Evolutionary conservation across 2,329 filamentous ascomycete genomes (phyloP).

Genomic region (Clonostachys sp.): DNA sequence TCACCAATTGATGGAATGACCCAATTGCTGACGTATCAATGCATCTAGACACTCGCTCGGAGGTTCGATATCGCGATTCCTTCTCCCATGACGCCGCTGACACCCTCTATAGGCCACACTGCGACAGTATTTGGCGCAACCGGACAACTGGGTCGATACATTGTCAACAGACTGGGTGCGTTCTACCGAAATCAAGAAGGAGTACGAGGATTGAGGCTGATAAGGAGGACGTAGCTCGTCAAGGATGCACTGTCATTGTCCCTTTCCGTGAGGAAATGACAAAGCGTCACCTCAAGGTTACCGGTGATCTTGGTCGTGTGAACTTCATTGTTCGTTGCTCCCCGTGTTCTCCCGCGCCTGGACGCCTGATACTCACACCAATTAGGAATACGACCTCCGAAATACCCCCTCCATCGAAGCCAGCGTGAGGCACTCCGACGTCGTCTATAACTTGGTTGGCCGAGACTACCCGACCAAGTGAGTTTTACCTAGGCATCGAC

Average conservation of each 20-base stretch:
- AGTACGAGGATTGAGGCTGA: slow-evolving; percentile 8
- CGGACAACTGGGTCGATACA: slow-evolving; percentile 92
- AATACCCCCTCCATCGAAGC: slow-evolving; percentile 96
- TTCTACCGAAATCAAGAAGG: neutral
- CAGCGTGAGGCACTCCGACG: slow-evolving; percentile 92
- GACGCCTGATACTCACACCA: slow-evolving; percentile 4
- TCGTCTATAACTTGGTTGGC: slow-evolving; percentile 94
- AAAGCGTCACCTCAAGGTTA: slow-evolving; percentile 92
- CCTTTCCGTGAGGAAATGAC: slow-evolving; percentile 97
- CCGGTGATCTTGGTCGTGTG: slow-evolving; percentile 89
- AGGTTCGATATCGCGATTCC: slow-evolving; percentile 50
- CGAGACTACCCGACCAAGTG: slow-evolving; percentile 96
- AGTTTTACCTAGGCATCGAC: slow-evolving; percentile 11
- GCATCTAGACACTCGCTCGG: slow-evolving; percentile 72
- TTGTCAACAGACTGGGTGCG: slow-evolving; percentile 86
- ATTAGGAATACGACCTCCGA: slow-evolving; percentile 84
- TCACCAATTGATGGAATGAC: slow-evolving; percentile 12
- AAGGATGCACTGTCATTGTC: slow-evolving; percentile 90
- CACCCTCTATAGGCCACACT: slow-evolving; percentile 67
- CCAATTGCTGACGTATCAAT: slow-evolving; percentile 15
- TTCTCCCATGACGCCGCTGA: slow-evolving; percentile 13
- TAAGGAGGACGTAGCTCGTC: slow-evolving; percentile 55
- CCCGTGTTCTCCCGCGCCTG: too few species aligned
- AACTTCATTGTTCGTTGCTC: slow-evolving; percentile 68
- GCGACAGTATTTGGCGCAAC: slow-evolving; percentile 98